Base-by-base conservation (phyloP, 2,329 filamentous ascomycete species). In the Sordariomycetes sp. region DNA sequence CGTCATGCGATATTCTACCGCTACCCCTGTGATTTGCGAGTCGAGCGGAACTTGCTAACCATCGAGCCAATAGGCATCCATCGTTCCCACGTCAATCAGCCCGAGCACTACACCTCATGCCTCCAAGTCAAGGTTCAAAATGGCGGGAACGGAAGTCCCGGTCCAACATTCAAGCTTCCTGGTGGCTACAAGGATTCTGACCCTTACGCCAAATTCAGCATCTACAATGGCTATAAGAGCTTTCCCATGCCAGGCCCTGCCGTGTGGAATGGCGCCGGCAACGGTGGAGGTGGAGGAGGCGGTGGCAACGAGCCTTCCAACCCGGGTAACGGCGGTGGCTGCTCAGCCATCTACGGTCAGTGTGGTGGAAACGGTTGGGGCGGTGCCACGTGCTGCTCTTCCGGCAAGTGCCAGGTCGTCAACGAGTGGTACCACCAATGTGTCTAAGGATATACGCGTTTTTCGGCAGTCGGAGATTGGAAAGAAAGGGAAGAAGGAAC, bases 161-260 rank as follows among this genome's bases (percentile, higher is more conserved):
- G 39, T n/a, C 41, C 38, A 3, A 51, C 46, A 4, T 42, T 53
- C 39, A 45, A 50, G 37, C 45, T 56, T 36, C 53, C 53, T 3
- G 51, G 51, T 23, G 48, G 37, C 16, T 55, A 56, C 40, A 46
- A 42, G 31, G 36, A 40, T n/a, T 41, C 21, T 23, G 49, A 54
- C 24, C 36, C 45, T 7, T 46, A 41, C 29, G 41, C 42, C 31
- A 45, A 34, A 33, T 44, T 46, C 32, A 46, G 39, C 43, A 38
- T 48, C 31, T 48, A 43, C 33, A 27, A 26, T 26, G 44, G 44
- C 11, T 34, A 35, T 38, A 43, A 42, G 37, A 15, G 21, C 16
- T 42, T 41, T 37, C 38, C 41, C 31, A 41, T 46, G 34, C 43
- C 43, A 14, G 41, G 43, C 6, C 41, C 43, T 5, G 41, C 39